phyloP scores from a whole-genome alignment of 306 rosid genomes.

The Vicia faba region DNA sequence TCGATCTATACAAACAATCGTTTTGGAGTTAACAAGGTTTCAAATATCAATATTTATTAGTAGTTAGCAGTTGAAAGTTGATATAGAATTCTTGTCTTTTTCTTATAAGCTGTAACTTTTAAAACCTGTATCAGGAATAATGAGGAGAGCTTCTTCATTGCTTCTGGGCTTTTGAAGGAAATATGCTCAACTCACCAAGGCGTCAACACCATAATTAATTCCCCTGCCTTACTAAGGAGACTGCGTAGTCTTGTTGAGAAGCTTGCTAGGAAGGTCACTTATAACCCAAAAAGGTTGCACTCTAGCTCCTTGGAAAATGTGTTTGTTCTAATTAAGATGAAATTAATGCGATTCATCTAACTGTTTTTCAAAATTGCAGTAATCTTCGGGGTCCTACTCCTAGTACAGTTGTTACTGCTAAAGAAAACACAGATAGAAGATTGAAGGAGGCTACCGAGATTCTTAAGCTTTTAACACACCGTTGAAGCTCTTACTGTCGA shows the following conservation, averaged over 20 bases:
- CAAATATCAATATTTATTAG: not conserved
- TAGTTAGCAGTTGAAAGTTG: constrained; percentile 12
- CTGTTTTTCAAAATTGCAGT: constrained; percentile 48
- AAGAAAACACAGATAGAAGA: constrained; percentile 65
- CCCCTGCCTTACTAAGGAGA: constrained; percentile 67
- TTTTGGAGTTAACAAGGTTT: constrained; percentile 74
- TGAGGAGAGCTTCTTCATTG: constrained; percentile 77
- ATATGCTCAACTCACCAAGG: constrained; percentile 63
- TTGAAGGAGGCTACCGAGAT: constrained; percentile 72
- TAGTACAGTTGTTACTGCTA: constrained; percentile 33
- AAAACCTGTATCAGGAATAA: constrained; percentile 67
- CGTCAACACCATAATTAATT: constrained; percentile 54
- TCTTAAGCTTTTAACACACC: constrained; percentile 49
- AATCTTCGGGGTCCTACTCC: constrained; percentile 45
- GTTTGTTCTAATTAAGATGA: not conserved
- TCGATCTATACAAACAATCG: constrained; percentile 59
- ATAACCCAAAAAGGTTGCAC: constrained; percentile 62
- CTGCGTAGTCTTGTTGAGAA: constrained; percentile 73
- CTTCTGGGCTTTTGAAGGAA: constrained; percentile 70
- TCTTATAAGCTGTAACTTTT: not conserved
- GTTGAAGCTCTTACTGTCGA: constrained; percentile 13
- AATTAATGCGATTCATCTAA: not conserved
- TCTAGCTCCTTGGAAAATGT: not conserved
- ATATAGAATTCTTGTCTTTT: constrained; percentile 1
- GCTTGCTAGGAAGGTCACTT: constrained; percentile 48